Conservation (phyloP, 192 early-diverging fungal genomes). For the Phlyctochytrium arcticum region DNA sequence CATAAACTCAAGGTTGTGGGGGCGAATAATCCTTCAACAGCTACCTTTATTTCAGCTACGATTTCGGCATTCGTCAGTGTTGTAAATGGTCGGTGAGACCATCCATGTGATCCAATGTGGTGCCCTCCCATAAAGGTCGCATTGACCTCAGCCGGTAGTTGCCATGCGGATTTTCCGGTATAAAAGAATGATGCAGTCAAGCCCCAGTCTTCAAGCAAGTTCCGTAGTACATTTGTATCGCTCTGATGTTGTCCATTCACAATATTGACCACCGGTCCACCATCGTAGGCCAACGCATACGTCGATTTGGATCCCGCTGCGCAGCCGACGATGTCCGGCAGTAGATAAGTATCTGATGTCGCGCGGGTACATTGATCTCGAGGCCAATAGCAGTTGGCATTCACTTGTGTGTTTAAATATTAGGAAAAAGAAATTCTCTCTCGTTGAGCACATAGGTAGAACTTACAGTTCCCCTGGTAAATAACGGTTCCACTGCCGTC, state of each 20-base stretch:
- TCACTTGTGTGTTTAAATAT: neutral
- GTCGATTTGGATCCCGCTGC: neutral
- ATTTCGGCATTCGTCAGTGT: constrained; percentile 48
- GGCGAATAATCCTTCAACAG: too few species aligned
- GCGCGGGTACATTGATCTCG: constrained; percentile 1
- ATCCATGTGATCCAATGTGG: constrained; percentile 45
- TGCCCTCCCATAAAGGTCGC: constrained; percentile 27
- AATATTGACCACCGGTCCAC: constrained; percentile 17
- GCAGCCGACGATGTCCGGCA: constrained; percentile 6
- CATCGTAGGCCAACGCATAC: constrained; percentile 32
- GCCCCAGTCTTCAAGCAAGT: neutral
- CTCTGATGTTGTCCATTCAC: constrained; percentile 3
- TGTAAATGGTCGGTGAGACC: constrained; percentile 54
- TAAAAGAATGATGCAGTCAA: constrained; percentile 30
- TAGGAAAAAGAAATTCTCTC: too few species aligned
- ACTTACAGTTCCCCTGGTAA: too few species aligned
- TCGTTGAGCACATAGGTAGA: too few species aligned
- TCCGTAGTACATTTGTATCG: neutral
- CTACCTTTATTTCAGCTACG: constrained; percentile 63
- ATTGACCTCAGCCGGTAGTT: constrained; percentile 18
- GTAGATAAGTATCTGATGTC: neutral
- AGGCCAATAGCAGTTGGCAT: constrained; percentile 27
- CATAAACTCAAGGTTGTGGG: too few species aligned
- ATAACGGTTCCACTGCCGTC: too few species aligned
- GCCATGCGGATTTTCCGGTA: constrained; percentile 17